Evolutionary conservation across 2,329 filamentous ascomycete species (phyloP).

Genomic region (Emmonsiellopsis sp.): DNA sequence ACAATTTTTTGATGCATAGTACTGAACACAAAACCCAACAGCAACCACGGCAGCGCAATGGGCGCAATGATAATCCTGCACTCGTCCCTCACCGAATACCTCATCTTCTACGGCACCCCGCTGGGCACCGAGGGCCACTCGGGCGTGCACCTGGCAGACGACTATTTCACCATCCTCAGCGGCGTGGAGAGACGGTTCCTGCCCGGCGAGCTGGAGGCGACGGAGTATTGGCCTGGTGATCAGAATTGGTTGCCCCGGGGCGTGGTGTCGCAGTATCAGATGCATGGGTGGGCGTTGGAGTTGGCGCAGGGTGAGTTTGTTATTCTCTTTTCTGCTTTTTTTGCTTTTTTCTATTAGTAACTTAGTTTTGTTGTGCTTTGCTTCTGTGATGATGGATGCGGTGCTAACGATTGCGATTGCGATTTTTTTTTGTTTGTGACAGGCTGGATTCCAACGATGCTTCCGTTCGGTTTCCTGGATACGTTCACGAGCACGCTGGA

Average conservation of each 20-base stretch:
- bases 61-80: conserved; percentile 79
- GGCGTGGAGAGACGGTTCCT: conserved; percentile 70
- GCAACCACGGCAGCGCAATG: conserved; percentile 5
- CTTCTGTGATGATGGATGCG: conserved; percentile 13
- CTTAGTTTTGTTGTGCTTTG: conserved; percentile 23
- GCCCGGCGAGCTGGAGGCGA: conserved; percentile 55
- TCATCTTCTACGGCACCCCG: conserved; percentile 74
- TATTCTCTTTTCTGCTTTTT: conserved; percentile 6
- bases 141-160: conserved; percentile 81
- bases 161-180: conserved; percentile 85
- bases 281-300: conserved; percentile 75
- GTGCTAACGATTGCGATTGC: not conserved
- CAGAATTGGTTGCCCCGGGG: conserved; percentile 66
- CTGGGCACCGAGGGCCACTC: conserved; percentile 81
- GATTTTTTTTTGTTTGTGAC: not conserved
- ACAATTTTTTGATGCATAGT: too few relatives aligned
- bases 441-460: conserved; percentile 88
- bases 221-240: conserved; percentile 59
- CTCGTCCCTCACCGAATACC: conserved; percentile 76
- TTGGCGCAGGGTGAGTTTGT: conserved; percentile 46
- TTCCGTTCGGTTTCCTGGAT: conserved; percentile 82
- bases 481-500: conserved; percentile 71
- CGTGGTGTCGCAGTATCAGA: conserved; percentile 71
- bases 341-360: not conserved
- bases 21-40: too few relatives aligned